Evolutionary conservation across 1,139 yeast genomes (phyloP).

Genomic region (Geotrichum klebahnii): DNA sequence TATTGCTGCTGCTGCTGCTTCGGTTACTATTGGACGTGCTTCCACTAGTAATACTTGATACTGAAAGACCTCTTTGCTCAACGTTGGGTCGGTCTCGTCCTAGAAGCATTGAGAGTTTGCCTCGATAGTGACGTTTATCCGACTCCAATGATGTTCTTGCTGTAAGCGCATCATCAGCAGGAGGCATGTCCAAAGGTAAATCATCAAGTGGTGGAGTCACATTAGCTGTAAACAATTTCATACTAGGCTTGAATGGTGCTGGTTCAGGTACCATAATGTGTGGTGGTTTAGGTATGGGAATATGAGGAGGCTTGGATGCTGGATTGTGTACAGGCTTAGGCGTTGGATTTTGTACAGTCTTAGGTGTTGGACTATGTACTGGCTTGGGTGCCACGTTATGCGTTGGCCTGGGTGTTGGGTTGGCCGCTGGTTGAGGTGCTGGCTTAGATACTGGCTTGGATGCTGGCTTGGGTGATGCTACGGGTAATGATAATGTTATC

Average conservation of each 20-base stretch:
- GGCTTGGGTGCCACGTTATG: too few relatives aligned
- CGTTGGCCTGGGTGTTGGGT: slow-evolving; percentile 1
- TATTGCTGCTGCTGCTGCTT: not conserved
- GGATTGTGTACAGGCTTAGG: too few relatives aligned
- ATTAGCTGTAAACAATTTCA: slow-evolving; percentile 14
- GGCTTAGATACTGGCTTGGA: not conserved
- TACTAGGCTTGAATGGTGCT: too few relatives aligned
- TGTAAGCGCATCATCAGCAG: not conserved
- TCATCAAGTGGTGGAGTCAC: slow-evolving; percentile 15
- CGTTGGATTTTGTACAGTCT: too few relatives aligned
- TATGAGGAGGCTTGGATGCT: too few relatives aligned
- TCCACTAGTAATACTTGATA: not conserved
- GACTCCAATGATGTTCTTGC: not conserved
- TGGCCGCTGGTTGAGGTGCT: not conserved
- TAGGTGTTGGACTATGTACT: too few relatives aligned
- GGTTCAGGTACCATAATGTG: too few relatives aligned
- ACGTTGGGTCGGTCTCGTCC: not conserved
- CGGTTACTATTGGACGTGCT: not conserved
- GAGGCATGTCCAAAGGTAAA: not conserved
- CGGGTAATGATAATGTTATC: not conserved
- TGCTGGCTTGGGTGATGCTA: not conserved
- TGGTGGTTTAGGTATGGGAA: too few relatives aligned
- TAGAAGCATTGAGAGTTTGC: slow-evolving; percentile 6
- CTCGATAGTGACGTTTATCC: not conserved
- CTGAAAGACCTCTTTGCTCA: not conserved